A percentile compares a stretch with the other conserved stretches of the same genome.
Evolutionary conservation across 345 rosid genomes (phyloP).

Genomic region (Arabis hirsuta): DNA sequence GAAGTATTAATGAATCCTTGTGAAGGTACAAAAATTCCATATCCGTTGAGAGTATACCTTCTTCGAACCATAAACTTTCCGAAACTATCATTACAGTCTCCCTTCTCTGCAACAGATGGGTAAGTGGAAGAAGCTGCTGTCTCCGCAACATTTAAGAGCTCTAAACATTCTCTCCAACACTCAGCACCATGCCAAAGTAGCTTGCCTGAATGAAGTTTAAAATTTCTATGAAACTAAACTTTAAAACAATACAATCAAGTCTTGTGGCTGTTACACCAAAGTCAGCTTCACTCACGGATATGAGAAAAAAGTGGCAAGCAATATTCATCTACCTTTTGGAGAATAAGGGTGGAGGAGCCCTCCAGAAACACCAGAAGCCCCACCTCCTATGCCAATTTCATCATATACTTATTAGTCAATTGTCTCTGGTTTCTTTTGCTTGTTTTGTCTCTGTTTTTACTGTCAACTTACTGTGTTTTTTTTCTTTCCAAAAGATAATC

Average conservation of each 20-base stretch:
- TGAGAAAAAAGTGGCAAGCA: not conserved
- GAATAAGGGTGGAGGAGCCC: conserved; percentile 96
- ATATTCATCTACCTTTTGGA: conserved; percentile 66
- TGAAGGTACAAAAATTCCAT: not conserved
- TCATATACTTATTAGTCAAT: conserved; percentile 45
- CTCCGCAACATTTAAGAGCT: conserved; percentile 70
- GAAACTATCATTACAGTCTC: conserved; percentile 38
- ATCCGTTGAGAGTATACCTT: conserved; percentile 52
- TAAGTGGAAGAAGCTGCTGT: conserved; percentile 47
- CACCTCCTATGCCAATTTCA: conserved; percentile 90
- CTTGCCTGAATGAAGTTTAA: conserved; percentile 54
- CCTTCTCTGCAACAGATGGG: conserved; percentile 36
- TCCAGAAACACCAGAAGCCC: conserved; percentile 95
- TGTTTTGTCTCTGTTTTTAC: no score
- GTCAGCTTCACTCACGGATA: not conserved
- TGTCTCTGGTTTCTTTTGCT: no score
- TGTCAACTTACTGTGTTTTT: no score
- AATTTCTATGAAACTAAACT: conserved; percentile 15
- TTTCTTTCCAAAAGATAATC: not conserved
- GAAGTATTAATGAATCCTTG: not conserved
- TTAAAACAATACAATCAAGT: not conserved
- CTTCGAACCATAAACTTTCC: conserved; percentile 62
- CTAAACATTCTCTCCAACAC: conserved; percentile 82
- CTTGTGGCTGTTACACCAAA: not conserved
- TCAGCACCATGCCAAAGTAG: conserved; percentile 87